Conservation (phyloP, 2,329 filamentous ascomycete species). For the Corynespora cassiicola region DNA sequence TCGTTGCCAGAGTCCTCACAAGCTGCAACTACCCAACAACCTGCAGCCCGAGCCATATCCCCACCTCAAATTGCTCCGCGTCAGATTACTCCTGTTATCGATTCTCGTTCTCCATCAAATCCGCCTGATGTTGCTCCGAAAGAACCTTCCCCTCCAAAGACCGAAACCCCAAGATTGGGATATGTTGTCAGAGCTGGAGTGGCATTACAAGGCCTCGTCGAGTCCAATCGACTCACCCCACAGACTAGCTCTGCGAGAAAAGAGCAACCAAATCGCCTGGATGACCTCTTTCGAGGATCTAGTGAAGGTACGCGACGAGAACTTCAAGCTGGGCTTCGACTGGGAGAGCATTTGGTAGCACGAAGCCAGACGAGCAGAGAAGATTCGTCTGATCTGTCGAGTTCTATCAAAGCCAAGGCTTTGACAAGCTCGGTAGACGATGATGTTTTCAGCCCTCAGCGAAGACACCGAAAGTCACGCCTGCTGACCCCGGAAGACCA, state of each 20-base stretch:
- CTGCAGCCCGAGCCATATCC: conserved; percentile 10
- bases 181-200: conserved; percentile 47
- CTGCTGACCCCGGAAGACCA: conserved; percentile 45
- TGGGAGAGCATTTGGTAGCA: conserved; percentile 46
- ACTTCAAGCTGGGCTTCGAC: conserved; percentile 44
- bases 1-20: conserved; percentile 15
- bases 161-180: conserved; percentile 38
- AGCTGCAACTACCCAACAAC: not conserved
- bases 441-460: conserved; percentile 28
- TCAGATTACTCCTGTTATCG: conserved; percentile 35
- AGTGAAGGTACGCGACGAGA: conserved; percentile 46
- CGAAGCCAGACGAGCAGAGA: conserved; percentile 22
- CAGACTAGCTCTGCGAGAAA: conserved; percentile 22
- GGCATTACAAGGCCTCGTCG: conserved; percentile 45
- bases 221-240: conserved; percentile 36
- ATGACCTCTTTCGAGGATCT: conserved; percentile 48
- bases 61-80: conserved; percentile 23
- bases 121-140: conserved; percentile 36
- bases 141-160: conserved; percentile 22
- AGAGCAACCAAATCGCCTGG: conserved; percentile 33
- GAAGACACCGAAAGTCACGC: conserved; percentile 32
- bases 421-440: conserved; percentile 19
- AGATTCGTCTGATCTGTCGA: conserved; percentile 21
- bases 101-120: conserved; percentile 31
- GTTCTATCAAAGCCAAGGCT: conserved; percentile 20